Percentiles rank a stretch among this genome's conserved stretches.
phyloP scores from a whole-genome alignment of 1,139 yeast species.

The Chernovozyma sophiae-reginae region DNA sequence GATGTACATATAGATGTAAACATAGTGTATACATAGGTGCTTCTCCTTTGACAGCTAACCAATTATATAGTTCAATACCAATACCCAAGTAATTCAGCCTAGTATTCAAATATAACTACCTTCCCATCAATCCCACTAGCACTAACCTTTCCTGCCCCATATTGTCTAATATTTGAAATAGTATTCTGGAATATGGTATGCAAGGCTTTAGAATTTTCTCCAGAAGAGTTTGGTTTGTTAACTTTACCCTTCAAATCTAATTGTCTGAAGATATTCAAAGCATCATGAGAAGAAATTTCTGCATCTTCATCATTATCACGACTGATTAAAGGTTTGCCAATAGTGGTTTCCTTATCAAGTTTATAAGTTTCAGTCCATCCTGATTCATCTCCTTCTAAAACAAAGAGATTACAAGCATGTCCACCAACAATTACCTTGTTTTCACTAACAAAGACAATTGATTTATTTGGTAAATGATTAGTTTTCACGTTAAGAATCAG shows the following conservation, averaged over 20 bases:
- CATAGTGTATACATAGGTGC: background rate
- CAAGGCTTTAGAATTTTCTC: constrained; percentile 46
- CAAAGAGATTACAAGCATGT: constrained; percentile 85
- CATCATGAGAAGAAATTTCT: constrained; percentile 71
- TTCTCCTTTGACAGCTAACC: constrained; percentile 3
- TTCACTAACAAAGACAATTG: constrained; percentile 66
- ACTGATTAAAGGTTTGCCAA: constrained; percentile 9
- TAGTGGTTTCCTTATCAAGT: constrained; percentile 47
- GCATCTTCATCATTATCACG: constrained; percentile 46
- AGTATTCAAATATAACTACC: constrained; percentile 55
- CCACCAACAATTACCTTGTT: constrained; percentile 81
- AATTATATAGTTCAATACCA: no score
- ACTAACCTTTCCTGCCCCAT: constrained; percentile 42
- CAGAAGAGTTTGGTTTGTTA: constrained; percentile 33
- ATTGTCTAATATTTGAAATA: constrained; percentile 68
- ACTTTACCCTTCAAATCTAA: constrained; percentile 90
- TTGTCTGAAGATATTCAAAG: constrained; percentile 92
- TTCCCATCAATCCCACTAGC: constrained; percentile 79
- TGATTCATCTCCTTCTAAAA: constrained; percentile 64
- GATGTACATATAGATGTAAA: background rate
- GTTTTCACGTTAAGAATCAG: constrained; percentile 51
- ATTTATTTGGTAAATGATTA: constrained; percentile 77
- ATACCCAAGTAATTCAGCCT: background rate
- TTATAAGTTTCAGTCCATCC: constrained; percentile 68
- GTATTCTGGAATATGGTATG: constrained; percentile 90